Percentiles rank a stretch among this genome's conserved stretches.
Evolutionary conservation across 2,329 filamentous ascomycete genomes (phyloP).

Genomic region (Delphinella strobiligena): DNA sequence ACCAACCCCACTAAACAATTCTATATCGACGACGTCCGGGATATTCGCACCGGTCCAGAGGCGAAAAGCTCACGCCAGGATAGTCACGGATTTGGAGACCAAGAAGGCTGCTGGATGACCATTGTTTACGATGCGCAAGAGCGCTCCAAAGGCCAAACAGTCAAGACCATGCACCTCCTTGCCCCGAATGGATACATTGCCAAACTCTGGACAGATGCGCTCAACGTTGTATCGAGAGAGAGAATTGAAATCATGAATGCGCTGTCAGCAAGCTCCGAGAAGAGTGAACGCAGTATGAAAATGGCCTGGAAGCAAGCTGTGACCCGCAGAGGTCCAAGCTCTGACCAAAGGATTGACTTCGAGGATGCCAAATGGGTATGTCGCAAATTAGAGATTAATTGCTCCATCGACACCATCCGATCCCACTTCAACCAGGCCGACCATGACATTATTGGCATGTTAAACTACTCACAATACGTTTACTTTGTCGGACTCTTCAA

Average conservation of each 20-base stretch:
- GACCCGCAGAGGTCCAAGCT: slow-evolving; percentile 48
- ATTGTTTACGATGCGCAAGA: slow-evolving; percentile 75
- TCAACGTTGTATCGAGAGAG: slow-evolving; percentile 74
- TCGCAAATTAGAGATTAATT: slow-evolving; percentile 84
- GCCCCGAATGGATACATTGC: slow-evolving; percentile 62
- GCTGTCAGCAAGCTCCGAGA: slow-evolving; percentile 62
- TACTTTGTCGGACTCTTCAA: slow-evolving; percentile 75
- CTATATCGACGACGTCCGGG: slow-evolving; percentile 90
- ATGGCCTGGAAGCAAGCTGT: slow-evolving; percentile 68
- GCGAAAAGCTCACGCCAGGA: slow-evolving; percentile 84
- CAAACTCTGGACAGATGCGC: slow-evolving; percentile 67
- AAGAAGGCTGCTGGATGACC: slow-evolving; percentile 71
- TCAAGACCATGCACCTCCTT: slow-evolving; percentile 79
- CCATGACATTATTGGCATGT: slow-evolving; percentile 46
- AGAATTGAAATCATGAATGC: slow-evolving; percentile 85
- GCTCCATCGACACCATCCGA: slow-evolving; percentile 60
- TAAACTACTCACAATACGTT: slow-evolving; percentile 73
- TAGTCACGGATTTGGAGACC: slow-evolving; percentile 54
- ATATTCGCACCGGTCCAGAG: slow-evolving; percentile 73
- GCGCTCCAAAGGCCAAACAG: slow-evolving; percentile 55
- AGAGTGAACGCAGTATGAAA: slow-evolving; percentile 61
- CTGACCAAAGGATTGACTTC: slow-evolving; percentile 63
- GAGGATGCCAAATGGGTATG: slow-evolving; percentile 72
- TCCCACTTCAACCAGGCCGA: slow-evolving; percentile 66
- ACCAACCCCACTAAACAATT: slow-evolving; percentile 69